Percentiles rank a stretch among this genome's conserved stretches.
Evolutionary conservation across 371 early-diverging fungal genomes (phyloP).

Genomic region (Lichtheimia corymbifera): DNA sequence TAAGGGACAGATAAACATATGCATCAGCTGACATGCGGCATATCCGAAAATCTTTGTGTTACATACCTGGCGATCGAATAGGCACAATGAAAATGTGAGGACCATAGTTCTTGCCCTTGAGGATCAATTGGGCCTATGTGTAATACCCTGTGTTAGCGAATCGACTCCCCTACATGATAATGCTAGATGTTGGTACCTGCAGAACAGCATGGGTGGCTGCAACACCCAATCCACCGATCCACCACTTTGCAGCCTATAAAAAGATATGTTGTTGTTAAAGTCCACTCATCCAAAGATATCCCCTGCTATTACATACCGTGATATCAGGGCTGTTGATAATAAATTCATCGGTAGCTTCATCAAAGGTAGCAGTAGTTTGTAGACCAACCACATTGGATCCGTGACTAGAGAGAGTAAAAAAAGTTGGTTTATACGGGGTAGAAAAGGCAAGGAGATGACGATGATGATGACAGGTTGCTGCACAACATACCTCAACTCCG

Average conservation of each 20-base stretch:
- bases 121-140: constrained; percentile 70
- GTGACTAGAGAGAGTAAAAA: constrained; percentile 18
- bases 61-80: constrained; percentile 66
- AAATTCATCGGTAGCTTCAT: constrained; percentile 77
- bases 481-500: constrained; percentile 65
- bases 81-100: constrained; percentile 86
- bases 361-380: constrained; percentile 83
- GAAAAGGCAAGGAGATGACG: background rate
- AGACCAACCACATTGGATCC: constrained; percentile 84
- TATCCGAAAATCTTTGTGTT: constrained; percentile 8
- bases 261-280: constrained; percentile 14
- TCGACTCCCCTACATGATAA: too few species aligned
- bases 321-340: constrained; percentile 80
- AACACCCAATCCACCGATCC: constrained; percentile 81
- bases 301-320: constrained; percentile 35
- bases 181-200: constrained; percentile 33
- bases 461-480: too few species aligned
- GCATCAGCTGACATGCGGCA: background rate
- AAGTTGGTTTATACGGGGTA: background rate
- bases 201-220: constrained; percentile 79
- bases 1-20: background rate
- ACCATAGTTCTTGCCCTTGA: constrained; percentile 75
- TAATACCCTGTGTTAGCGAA: background rate
- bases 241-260: constrained; percentile 78
- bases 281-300: background rate